A percentile compares a stretch with the other conserved stretches of the same genome.
phyloP scores from a whole-genome alignment of 257 asterid species.

The Apocynum venetum region DNA sequence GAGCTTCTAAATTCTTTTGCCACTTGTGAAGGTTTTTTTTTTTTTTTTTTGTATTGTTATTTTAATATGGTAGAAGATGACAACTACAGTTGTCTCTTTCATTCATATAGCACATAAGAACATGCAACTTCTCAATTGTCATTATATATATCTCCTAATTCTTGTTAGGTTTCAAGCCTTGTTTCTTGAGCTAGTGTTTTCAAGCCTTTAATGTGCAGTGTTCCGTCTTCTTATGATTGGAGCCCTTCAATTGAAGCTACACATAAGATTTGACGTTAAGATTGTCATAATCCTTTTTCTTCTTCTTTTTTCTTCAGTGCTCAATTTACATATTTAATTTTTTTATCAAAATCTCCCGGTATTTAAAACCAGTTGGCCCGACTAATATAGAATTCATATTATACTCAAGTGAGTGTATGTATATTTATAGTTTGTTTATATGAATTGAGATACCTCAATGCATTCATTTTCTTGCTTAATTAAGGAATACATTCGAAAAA shows the following conservation, averaged over 20 bases:
- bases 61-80: background rate
- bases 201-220: background rate
- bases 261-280: background rate
- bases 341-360: too few relatives aligned
- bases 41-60: too few relatives aligned
- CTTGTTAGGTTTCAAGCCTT: background rate
- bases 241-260: background rate
- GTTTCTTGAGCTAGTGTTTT: background rate
- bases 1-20: background rate
- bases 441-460: too few relatives aligned
- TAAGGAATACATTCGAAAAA: too few relatives aligned
- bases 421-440: too few relatives aligned
- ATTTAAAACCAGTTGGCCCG: too few relatives aligned
- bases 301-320: background rate
- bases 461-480: too few relatives aligned
- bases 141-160: too few relatives aligned
- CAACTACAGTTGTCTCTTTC: slow-evolving; percentile 4
- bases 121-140: background rate
- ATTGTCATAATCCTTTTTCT: background rate
- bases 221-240: slow-evolving; percentile 2
- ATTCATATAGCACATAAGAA: background rate
- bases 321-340: background rate
- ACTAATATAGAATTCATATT: too few relatives aligned
- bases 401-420: too few relatives aligned
- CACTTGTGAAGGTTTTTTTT: slow-evolving; percentile 14